Conservation (phyloP, 2,329 filamentous ascomycete genomes). For the Botrytis fabae region DNA sequence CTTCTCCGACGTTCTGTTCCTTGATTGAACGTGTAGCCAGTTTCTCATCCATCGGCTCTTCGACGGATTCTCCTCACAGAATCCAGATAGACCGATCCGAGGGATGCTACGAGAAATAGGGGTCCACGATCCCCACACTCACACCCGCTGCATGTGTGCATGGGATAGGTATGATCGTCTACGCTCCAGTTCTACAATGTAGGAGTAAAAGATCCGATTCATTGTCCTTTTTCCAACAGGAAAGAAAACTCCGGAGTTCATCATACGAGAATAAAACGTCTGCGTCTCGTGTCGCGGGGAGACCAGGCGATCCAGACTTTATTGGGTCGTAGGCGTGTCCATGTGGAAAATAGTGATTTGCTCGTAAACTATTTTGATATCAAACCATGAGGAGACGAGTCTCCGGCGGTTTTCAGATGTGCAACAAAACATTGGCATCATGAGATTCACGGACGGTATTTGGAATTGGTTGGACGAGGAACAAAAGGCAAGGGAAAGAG, state of each 20-base stretch:
- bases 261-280: neutral
- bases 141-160: neutral
- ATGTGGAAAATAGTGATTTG: neutral
- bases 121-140: neutral
- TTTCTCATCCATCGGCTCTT: neutral
- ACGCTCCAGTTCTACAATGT: neutral
- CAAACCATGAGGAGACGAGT: neutral
- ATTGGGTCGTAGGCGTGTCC: neutral
- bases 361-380: neutral
- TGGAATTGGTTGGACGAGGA: neutral
- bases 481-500: neutral
- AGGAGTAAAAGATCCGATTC: constrained; percentile 12
- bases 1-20: neutral
- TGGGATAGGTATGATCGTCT: neutral
- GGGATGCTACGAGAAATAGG: neutral
- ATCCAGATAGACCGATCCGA: neutral
- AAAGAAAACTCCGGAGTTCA: neutral
- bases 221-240: neutral
- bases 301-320: neutral
- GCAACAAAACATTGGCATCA: neutral
- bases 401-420: constrained; percentile 2
- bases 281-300: neutral
- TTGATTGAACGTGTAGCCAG: neutral
- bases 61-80: too few relatives aligned
- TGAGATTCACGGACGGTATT: neutral